Conservation (phyloP, 306 rosid genomes). For the Hippophae gyantsensis region DNA sequence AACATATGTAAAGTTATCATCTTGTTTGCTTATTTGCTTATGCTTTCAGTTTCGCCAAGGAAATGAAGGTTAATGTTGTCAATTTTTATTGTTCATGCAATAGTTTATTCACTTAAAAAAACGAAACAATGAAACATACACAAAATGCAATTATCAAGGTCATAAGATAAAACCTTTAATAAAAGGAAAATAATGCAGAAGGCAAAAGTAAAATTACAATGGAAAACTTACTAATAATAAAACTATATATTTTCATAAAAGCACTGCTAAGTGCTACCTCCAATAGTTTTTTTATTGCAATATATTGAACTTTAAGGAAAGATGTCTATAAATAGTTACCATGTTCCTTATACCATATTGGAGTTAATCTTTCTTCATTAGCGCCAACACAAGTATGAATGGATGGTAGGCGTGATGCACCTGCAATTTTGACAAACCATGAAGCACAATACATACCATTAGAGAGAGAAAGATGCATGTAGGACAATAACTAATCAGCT, state of each 20-base stretch:
- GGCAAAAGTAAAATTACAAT: too few species aligned
- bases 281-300: neutral
- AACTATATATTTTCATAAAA: constrained; percentile 5
- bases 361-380: constrained; percentile 83
- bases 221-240: neutral
- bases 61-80: too few species aligned
- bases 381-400: constrained; percentile 97
- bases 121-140: too few species aligned
- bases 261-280: neutral
- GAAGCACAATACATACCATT: constrained; percentile 14
- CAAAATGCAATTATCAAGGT: too few species aligned
- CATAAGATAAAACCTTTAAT: too few species aligned
- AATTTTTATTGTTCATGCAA: too few species aligned
- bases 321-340: constrained; percentile 47
- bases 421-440: constrained; percentile 35
- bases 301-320: neutral
- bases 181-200: too few species aligned
- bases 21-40: too few species aligned
- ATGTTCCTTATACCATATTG: constrained; percentile 90
- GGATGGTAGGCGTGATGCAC: constrained; percentile 80
- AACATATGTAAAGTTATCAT: too few species aligned
- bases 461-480: constrained; percentile 3
- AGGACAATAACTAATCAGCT: neutral
- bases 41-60: too few species aligned
- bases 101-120: too few species aligned